Evolutionary conservation across 2,329 filamentous ascomycete genomes (phyloP).

Genomic region (Phaeophleospora eucalypticola): DNA sequence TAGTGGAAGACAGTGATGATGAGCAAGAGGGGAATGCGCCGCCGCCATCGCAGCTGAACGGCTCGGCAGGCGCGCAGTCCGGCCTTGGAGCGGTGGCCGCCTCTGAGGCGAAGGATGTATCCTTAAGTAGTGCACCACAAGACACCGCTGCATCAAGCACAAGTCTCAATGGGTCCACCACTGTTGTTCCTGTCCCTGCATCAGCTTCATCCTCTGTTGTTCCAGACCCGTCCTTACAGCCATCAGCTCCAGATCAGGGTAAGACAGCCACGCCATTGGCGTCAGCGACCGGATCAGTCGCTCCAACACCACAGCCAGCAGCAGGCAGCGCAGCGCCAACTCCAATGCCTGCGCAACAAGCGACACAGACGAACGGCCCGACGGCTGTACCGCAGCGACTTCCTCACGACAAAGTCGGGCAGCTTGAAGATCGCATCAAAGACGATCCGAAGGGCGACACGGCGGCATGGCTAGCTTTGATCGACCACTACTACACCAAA

Average conservation of each 20-base stretch:
- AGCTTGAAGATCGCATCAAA: slow-evolving; percentile 84
- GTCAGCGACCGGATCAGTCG: slow-evolving; percentile 15
- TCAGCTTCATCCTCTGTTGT: slow-evolving; percentile 25
- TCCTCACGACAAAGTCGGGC: slow-evolving; percentile 69
- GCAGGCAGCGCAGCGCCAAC: slow-evolving; percentile 1
- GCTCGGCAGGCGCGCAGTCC: slow-evolving; percentile 24
- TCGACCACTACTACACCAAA: slow-evolving; percentile 76
- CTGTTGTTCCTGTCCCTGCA: slow-evolving; percentile 28
- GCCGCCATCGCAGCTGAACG: slow-evolving; percentile 26
- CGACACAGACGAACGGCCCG: slow-evolving; percentile 11
- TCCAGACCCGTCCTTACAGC: slow-evolving; percentile 31
- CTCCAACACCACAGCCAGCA: slow-evolving; percentile 14
- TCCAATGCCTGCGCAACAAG: slow-evolving; percentile 14
- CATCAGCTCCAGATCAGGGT: slow-evolving; percentile 22
- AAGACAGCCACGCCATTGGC: slow-evolving; percentile 28
- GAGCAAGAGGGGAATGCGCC: slow-evolving; percentile 39
- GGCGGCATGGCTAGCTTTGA: slow-evolving; percentile 84
- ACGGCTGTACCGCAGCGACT: slow-evolving; percentile 39
- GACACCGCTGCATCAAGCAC: slow-evolving; percentile 31
- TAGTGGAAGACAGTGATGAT: slow-evolving; percentile 60
- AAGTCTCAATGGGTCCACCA: slow-evolving; percentile 34
- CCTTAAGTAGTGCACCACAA: slow-evolving; percentile 50
- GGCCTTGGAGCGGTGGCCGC: slow-evolving; percentile 24
- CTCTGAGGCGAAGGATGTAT: slow-evolving; percentile 50
- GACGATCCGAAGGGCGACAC: slow-evolving; percentile 91